These are phyloP conservation scores for Pistacia vera DNA, from an alignment of 345 rosid genomes.

Conservation along the genomic window DNA sequence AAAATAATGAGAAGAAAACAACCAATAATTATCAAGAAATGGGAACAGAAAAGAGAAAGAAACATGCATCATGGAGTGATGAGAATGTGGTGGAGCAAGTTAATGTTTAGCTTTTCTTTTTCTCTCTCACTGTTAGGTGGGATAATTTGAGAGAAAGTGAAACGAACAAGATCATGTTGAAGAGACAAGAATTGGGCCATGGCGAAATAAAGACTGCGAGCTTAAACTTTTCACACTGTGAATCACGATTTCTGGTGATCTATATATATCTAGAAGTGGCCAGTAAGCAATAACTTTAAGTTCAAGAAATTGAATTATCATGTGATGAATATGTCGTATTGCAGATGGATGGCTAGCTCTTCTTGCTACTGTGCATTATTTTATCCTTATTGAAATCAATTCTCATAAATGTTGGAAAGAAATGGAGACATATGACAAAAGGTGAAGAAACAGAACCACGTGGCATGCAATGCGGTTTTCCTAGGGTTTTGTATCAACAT, in stretches of 20 bases:
- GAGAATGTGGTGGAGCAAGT: neutral
- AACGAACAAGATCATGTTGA: slow-evolving; percentile 3
- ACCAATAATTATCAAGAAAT: neutral
- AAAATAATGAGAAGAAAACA: slow-evolving; percentile 7
- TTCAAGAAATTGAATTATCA: too few species aligned
- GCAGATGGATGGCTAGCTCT: neutral
- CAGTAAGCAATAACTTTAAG: too few species aligned
- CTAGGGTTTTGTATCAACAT: neutral
- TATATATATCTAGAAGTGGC: neutral
- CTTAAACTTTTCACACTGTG: neutral
- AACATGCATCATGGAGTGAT: neutral
- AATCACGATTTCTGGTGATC: neutral
- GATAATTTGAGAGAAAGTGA: neutral
- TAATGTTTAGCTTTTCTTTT: neutral
- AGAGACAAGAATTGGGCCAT: neutral
- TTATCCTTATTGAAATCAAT: neutral
- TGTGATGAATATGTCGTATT: neutral
- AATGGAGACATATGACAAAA: neutral
- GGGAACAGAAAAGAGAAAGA: neutral
- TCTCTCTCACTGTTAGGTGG: neutral
- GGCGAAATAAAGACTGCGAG: neutral
- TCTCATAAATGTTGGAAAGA: neutral
- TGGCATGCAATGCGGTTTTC: neutral
- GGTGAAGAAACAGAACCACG: neutral
- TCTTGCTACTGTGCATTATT: neutral